These are phyloP conservation scores for Fusarium solani-melongenae DNA, from an alignment of 2,329 filamentous ascomycete species.

Conservation along the genomic window DNA sequence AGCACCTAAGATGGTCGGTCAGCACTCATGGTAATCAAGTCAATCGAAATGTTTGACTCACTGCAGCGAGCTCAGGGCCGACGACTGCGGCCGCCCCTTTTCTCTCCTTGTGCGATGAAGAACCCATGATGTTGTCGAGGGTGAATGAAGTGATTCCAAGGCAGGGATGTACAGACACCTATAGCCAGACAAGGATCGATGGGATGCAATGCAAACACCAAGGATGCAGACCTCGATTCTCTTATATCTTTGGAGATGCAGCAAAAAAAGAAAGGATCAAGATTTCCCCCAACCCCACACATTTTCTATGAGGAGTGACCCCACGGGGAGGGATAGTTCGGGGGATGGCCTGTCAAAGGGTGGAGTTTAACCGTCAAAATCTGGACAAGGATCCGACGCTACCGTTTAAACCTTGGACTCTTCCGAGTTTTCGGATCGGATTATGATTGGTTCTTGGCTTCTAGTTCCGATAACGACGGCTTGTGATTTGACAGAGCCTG, in stretches of 20 bases:
- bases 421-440: neutral
- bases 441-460: neutral
- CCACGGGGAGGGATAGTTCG: neutral
- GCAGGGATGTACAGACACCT: neutral
- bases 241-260: neutral
- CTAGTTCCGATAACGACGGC: neutral
- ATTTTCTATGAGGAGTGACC: neutral
- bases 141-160: neutral
- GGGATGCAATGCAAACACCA: neutral
- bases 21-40: neutral
- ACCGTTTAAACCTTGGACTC: neutral
- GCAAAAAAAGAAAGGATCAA: neutral
- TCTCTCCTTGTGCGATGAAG: neutral
- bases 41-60: neutral
- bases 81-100: conserved; percentile 26
- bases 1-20: conserved; percentile 44
- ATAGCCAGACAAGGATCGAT: neutral
- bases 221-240: neutral
- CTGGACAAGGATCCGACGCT: neutral
- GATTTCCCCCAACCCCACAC: conserved; percentile 7
- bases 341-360: neutral
- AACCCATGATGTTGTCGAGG: conserved; percentile 2
- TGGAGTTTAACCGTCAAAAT: neutral
- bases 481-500: neutral
- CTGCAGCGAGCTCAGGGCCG: conserved; percentile 29